phyloP scores from a whole-genome alignment of 1,284 basidiomycete species.

The Cutaneotrichosporon sp. region DNA sequence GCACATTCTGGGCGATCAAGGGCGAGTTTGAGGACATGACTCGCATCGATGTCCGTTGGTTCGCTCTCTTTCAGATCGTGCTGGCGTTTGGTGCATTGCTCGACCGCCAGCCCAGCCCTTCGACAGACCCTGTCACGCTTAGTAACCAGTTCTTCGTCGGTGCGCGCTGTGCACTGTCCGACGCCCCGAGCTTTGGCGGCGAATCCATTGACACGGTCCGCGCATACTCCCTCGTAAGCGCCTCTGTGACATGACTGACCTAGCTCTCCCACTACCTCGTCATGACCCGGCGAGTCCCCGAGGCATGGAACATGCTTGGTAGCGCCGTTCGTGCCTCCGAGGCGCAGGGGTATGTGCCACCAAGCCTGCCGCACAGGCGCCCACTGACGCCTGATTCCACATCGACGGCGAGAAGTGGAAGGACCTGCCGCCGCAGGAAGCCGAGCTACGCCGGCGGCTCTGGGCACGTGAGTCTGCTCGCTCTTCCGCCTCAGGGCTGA shows the following conservation, averaged over 20 bases:
- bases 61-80: conserved; percentile 38
- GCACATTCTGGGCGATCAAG: conserved; percentile 30
- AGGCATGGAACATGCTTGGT: conserved; percentile 40
- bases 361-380: not conserved
- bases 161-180: conserved; percentile 31
- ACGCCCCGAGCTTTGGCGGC: conserved; percentile 34
- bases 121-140: conserved; percentile 28
- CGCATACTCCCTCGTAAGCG: conserved; percentile 31
- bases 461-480: conserved; percentile 37
- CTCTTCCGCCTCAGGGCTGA: conserved; percentile 6
- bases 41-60: conserved; percentile 35
- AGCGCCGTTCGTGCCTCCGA: conserved; percentile 32
- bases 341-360: conserved; percentile 35
- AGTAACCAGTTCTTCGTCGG: conserved; percentile 30
- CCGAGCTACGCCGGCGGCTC: conserved; percentile 36
- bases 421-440: conserved; percentile 29
- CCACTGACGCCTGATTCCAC: conserved; percentile 31
- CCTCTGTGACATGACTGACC: not conserved
- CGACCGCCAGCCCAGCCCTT: conserved; percentile 14
- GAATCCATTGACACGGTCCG: conserved; percentile 39
- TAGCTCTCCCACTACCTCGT: conserved; percentile 37
- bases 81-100: conserved; percentile 40
- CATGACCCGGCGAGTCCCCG: conserved; percentile 32
- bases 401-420: conserved; percentile 39
- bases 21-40: conserved; percentile 32